Percentiles rank a stretch among this genome's conserved stretches.
Conservation (phyloP, 305 asterid genomes). For the Fraxinus albicans region DNA sequence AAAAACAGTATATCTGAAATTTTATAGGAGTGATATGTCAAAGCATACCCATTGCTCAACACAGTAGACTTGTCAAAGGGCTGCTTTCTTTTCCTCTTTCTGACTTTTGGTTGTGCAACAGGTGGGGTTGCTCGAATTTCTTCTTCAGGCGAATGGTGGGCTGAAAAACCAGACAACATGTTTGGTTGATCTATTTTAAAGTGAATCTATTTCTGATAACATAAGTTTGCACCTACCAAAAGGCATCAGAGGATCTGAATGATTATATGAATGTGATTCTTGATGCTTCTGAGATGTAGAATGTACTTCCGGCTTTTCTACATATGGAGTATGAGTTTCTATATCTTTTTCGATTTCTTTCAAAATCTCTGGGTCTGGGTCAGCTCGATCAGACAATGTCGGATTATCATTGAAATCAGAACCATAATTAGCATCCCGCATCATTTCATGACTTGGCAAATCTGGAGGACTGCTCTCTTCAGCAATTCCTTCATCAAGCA, state of each 20-base stretch:
- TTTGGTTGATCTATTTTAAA: background rate
- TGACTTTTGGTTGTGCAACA: slow-evolving; percentile 37
- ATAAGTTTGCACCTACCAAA: slow-evolving; percentile 51
- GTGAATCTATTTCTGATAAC: background rate
- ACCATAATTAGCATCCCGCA: slow-evolving; percentile 53
- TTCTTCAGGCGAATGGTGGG: slow-evolving; percentile 42
- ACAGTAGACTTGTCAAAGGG: slow-evolving; percentile 47
- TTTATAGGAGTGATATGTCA: background rate
- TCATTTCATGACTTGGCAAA: slow-evolving; percentile 40
- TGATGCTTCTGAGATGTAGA: slow-evolving; percentile 33
- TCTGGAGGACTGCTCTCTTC: slow-evolving; percentile 33
- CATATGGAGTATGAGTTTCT: background rate
- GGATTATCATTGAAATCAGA: slow-evolving; percentile 35
- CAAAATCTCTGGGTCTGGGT: slow-evolving; percentile 50
- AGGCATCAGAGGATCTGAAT: slow-evolving; percentile 30
- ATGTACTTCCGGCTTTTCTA: slow-evolving; percentile 32
- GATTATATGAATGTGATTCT: slow-evolving; percentile 39
- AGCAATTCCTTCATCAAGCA: slow-evolving; percentile 22
- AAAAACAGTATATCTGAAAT: background rate
- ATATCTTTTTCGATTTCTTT: slow-evolving; percentile 40
- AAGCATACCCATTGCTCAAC: slow-evolving; percentile 56
- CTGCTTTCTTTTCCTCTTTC: slow-evolving; percentile 53
- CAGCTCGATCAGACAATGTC: slow-evolving; percentile 45
- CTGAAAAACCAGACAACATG: slow-evolving; percentile 32
- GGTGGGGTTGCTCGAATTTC: slow-evolving; percentile 50